Conservation (phyloP, 2,329 filamentous ascomycete genomes). For the Ascomycota sp. region DNA sequence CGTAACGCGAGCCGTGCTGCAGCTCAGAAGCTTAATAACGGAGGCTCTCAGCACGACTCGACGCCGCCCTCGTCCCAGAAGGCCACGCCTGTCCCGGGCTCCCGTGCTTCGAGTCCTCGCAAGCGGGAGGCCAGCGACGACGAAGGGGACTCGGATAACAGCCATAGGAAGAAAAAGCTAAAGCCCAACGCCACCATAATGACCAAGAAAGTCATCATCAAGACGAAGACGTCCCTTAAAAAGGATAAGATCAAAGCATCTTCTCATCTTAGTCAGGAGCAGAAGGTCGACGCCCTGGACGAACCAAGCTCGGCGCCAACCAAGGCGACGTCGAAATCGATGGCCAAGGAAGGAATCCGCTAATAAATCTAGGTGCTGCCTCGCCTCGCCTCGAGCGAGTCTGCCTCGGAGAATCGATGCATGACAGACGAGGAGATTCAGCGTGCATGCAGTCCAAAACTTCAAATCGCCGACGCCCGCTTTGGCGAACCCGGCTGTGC, state of each 20-base stretch:
- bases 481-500: too few species aligned
- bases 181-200: slow-evolving; percentile 18
- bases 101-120: slow-evolving; percentile 31
- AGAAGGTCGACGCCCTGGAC: slow-evolving; percentile 15
- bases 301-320: slow-evolving; percentile 6
- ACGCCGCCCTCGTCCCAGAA: slow-evolving; percentile 44
- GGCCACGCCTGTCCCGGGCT: slow-evolving; percentile 35
- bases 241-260: slow-evolving; percentile 34
- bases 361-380: slow-evolving; percentile 22
- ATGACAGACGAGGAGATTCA: too few species aligned
- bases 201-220: slow-evolving; percentile 35
- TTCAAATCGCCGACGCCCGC: too few species aligned
- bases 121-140: slow-evolving; percentile 38
- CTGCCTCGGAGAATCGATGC: too few species aligned
- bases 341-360: slow-evolving; percentile 17
- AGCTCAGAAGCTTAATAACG: slow-evolving; percentile 42
- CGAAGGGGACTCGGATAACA: slow-evolving; percentile 29
- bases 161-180: slow-evolving; percentile 37
- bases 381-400: too few species aligned
- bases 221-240: slow-evolving; percentile 28
- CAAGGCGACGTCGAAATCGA: slow-evolving; percentile 11
- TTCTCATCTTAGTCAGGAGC: slow-evolving; percentile 29
- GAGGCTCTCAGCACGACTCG: slow-evolving; percentile 30
- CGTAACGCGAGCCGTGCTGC: slow-evolving; percentile 41
- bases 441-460: too few species aligned